Base-by-base conservation (phyloP, 495 filamentous ascomycete genomes). In the Talaromyces proteolyticus region DNA sequence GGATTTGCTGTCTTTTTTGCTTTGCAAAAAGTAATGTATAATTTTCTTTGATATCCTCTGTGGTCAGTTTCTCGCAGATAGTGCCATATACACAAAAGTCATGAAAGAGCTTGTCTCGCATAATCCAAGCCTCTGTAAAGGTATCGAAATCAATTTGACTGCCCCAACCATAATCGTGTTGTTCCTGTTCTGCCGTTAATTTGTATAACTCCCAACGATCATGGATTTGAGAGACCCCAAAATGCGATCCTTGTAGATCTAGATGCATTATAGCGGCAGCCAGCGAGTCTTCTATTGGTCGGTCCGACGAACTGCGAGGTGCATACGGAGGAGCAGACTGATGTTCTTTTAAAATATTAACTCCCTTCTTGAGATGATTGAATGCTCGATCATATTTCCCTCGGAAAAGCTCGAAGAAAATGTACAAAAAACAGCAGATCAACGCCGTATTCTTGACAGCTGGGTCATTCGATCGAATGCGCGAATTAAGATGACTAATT, bases 341-440 rank as follows among this genome's bases (percentile, higher is more conserved):
- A 7, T 18, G 4, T 22, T 58, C 53, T 37, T 56, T 42, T 7
- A 61, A 11, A 14, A 61, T 58, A 1, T 14, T 8, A 2, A 57
- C 14, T 10, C 58, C 58, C 11, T 47, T 39, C n/a, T 23, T 24
- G 3, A 61, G 38, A 50, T 61, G 58, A 6, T 29, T 1, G 17
- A 56, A 49, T 4, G 55, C 58, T 3, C 34, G 16, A 8, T 56
- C 47, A 45, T 57, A 61, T 17, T 56, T 36, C 7, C 55, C 55
- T 2, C 58, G 51, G 1, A 58, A 11, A n/a, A 56, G 34, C 17
- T 58, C 55, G 23, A 47, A 38, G 18, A 51, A 12, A 4, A 61
- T 44, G 44, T 54, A 61, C 2, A 61, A 26, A 11, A 61, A 34
- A 46, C 55, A 61, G 50, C 58, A 58, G 1, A 53, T 34, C 19